Conservation (phyloP, 2,329 filamentous ascomycete genomes). For the Escovopsis weberi region DNA sequence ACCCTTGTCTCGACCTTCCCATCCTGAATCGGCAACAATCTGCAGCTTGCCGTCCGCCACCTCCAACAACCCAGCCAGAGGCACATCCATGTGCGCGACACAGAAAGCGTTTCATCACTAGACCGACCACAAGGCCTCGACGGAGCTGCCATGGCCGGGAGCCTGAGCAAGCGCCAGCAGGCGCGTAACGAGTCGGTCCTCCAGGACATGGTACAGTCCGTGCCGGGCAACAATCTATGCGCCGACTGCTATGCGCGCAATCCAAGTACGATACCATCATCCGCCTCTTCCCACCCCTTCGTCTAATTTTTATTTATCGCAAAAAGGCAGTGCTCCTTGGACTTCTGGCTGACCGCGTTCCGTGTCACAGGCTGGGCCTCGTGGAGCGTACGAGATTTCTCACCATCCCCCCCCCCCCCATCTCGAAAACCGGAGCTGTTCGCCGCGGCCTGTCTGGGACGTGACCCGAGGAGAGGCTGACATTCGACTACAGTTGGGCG, state of each 20-base stretch:
- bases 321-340: not conserved
- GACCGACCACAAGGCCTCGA: constrained; percentile 1
- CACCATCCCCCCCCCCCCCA: constrained; percentile 2
- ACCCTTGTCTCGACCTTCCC: constrained; percentile 4
- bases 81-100: constrained; percentile 1
- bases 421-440: not conserved
- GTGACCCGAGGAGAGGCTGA: constrained; percentile 3
- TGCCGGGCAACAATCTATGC: constrained; percentile 84
- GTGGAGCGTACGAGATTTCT: constrained; percentile 61
- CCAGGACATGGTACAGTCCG: constrained; percentile 70
- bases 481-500: constrained; percentile 52
- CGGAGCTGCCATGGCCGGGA: constrained; percentile 45
- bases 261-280: constrained; percentile 50
- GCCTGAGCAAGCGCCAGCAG: constrained; percentile 90
- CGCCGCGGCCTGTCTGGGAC: not conserved
- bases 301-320: no score
- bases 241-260: constrained; percentile 87
- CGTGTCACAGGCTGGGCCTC: constrained; percentile 67
- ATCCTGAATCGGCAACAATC: constrained; percentile 1
- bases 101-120: constrained; percentile 1
- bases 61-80: not conserved
- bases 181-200: constrained; percentile 88
- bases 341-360: constrained; percentile 13
- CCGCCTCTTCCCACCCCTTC: no score
- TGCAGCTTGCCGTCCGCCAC: constrained; percentile 4